Percentiles rank a stretch among this genome's conserved stretches.
Evolutionary conservation across 2,329 filamentous ascomycete genomes (phyloP).

Genomic region (Alternaria brassicae): DNA sequence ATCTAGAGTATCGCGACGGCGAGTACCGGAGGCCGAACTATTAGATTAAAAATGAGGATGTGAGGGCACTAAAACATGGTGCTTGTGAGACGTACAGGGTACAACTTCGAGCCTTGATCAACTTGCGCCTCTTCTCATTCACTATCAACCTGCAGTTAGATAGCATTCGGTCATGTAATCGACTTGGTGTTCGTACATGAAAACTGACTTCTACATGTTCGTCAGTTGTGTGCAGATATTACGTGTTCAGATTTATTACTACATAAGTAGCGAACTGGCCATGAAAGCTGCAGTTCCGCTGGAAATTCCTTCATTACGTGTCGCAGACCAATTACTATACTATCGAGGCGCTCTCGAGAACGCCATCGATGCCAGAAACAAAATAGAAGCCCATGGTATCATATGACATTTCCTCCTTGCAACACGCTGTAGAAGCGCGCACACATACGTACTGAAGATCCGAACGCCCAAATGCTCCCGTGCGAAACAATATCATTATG

Average conservation of each 20-base stretch:
- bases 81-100: not conserved
- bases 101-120: not conserved
- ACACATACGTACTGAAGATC: not conserved
- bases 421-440: not conserved
- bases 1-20: slow-evolving; percentile 13
- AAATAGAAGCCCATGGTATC: slow-evolving; percentile 17
- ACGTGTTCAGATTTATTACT: not conserved
- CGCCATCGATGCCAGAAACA: slow-evolving; percentile 2
- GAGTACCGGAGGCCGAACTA: slow-evolving; percentile 19
- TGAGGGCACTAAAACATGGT: not conserved
- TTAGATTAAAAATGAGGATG: not conserved
- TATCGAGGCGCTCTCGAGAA: slow-evolving; percentile 3
- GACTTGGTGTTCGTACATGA: not conserved
- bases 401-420: slow-evolving; percentile 4
- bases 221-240: not conserved
- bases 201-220: not conserved
- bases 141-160: not conserved
- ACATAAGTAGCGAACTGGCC: not conserved
- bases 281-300: not conserved
- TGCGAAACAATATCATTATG: slow-evolving; percentile 16
- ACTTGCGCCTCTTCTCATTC: not conserved
- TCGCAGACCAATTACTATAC: not conserved
- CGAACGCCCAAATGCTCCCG: not conserved
- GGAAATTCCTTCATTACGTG: not conserved
- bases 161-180: not conserved